Evolutionary conservation across 1,139 yeast genomes (phyloP).

Genomic region (Candida dubliniensis): DNA sequence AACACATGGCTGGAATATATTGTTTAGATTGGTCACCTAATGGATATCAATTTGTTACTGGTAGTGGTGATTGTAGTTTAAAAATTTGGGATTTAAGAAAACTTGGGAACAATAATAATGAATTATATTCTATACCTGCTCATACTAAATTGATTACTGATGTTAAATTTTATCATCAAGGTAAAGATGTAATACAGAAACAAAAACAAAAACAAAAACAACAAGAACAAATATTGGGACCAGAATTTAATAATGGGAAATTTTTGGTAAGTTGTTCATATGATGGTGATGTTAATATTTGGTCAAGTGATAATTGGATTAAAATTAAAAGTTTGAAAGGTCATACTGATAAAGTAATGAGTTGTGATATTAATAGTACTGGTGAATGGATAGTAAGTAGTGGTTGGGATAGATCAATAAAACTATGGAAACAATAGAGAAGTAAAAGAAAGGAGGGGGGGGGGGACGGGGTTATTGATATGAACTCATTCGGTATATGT

Average conservation of each 20-base stretch:
- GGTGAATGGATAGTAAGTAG: slow-evolving; percentile 54
- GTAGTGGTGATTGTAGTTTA: slow-evolving; percentile 78
- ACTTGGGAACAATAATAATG: slow-evolving; percentile 24
- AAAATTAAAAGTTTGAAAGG: slow-evolving; percentile 56
- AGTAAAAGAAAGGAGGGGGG: background rate
- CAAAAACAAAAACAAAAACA: background rate
- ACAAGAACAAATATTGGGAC: too few relatives aligned
- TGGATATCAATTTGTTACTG: slow-evolving; percentile 77
- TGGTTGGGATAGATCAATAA: slow-evolving; percentile 84
- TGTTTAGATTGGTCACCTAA: slow-evolving; percentile 73
- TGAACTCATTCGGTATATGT: too few relatives aligned
- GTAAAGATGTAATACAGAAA: background rate
- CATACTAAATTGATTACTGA: slow-evolving; percentile 76
- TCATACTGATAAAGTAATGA: slow-evolving; percentile 71
- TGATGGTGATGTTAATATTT: slow-evolving; percentile 63
- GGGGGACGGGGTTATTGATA: too few relatives aligned
- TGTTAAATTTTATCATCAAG: slow-evolving; percentile 48
- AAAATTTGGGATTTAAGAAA: slow-evolving; percentile 85
- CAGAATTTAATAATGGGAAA: slow-evolving; percentile 33
- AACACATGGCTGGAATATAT: slow-evolving; percentile 75
- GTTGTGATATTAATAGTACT: slow-evolving; percentile 56
- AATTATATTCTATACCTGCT: slow-evolving; percentile 62
- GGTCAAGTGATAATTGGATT: slow-evolving; percentile 77
- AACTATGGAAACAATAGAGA: slow-evolving; percentile 47
- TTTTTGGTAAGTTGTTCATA: slow-evolving; percentile 64